phyloP scores from a whole-genome alignment of 2,329 filamentous ascomycete genomes.

The Aspergillus sp. region DNA sequence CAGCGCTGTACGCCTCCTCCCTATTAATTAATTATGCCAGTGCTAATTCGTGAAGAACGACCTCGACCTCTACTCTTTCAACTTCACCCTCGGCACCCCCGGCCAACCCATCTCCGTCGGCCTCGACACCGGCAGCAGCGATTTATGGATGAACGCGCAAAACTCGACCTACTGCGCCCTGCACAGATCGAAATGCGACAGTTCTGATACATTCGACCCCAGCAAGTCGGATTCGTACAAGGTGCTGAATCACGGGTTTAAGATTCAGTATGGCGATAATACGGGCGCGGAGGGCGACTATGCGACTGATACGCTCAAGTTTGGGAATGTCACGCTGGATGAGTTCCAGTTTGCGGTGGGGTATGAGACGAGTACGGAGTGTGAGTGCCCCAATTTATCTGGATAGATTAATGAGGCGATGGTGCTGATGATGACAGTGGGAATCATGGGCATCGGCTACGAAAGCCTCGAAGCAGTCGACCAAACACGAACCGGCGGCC shows the following conservation, averaged over 20 bases:
- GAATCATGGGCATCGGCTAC: constrained; percentile 85
- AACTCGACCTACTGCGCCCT: constrained; percentile 46
- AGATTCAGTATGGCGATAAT: constrained; percentile 83
- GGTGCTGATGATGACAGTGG: constrained; percentile 44
- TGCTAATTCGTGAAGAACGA: too few species aligned
- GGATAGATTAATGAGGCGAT: background rate
- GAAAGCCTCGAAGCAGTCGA: constrained; percentile 59
- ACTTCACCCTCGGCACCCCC: constrained; percentile 55
- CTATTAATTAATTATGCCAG: too few species aligned
- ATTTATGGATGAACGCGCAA: constrained; percentile 56
- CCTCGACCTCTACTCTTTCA: constrained; percentile 49
- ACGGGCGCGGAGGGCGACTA: constrained; percentile 75
- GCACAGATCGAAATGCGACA: constrained; percentile 36
- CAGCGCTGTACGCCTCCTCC: too few species aligned
- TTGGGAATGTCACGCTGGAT: constrained; percentile 47
- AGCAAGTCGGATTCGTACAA: constrained; percentile 68
- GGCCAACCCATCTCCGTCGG: constrained; percentile 51
- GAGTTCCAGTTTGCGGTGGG: constrained; percentile 58
- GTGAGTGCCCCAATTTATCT: constrained; percentile 14
- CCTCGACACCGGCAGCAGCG: constrained; percentile 60
- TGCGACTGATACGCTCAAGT: constrained; percentile 63
- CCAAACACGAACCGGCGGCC: constrained; percentile 45
- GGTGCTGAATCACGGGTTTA: constrained; percentile 71
- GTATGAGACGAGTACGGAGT: constrained; percentile 48
- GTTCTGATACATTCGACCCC: constrained; percentile 49